Base-by-base conservation (phyloP, 306 rosid species). In the Purshia tridentata region DNA sequence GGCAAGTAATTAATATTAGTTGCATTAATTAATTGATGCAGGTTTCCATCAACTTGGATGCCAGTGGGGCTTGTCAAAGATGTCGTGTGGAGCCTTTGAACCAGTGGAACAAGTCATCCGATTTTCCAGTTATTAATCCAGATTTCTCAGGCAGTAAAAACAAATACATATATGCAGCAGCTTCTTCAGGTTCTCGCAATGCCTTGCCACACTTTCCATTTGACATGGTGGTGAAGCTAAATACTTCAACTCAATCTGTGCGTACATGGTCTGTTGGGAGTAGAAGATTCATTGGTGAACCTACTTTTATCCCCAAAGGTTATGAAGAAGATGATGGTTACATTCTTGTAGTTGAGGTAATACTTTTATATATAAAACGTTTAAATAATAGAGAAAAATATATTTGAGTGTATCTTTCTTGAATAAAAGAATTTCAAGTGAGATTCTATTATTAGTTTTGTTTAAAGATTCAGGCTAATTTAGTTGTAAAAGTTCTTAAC, bases 291-390 rank as follows among this genome's bases (percentile, higher is more conserved):
- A 75, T 93, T 20, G 98, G 98, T 1, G 98, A 93, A 56, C 98
- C 97, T 6, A 69, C 84, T 76, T 93, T 91, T 78, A 85, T 91
- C 67, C 83, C 96, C 29, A 85, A 71, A 79, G 84, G 87, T n/a
- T 65, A 66, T 46, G 69, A 65, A 52, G 88, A 93, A 81, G 96
- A 93, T 22, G 92, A 93, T 50, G 98, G 98, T 2, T 93, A 88
- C 80, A 84, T 93, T 80, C 92, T 93, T 29, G 90, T 91, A 13
- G 90, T 91, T 47, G 98, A 93, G 97, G 98, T 91, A 52, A 59
- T 23, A 16, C 22, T 3, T 2, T 22, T n/a, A 14, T 39, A n/a
- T n/a, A n/a, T n/a, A n/a, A n/a, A n/a, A n/a, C n/a, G n/a, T n/a
- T n/a, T n/a, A n/a, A n/a, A n/a, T n/a, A n/a, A n/a, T n/a, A n/a